Conservation (phyloP, 805 yeast species). For the Candida orba region DNA sequence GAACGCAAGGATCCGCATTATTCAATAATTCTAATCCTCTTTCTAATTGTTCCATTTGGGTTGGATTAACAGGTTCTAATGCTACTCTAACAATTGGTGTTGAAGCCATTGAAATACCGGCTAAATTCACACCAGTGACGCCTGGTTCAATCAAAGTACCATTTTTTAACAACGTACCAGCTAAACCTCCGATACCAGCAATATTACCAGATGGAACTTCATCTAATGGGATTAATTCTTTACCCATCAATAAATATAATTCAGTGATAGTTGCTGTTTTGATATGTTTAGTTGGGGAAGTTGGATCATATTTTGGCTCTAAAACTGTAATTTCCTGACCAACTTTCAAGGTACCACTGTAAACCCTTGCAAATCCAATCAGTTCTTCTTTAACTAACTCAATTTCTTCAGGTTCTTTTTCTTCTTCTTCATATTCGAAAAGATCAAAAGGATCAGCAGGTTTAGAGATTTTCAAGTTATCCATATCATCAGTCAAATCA, state of each 20-base stretch:
- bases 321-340: constrained; percentile 74
- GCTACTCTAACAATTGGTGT: constrained; percentile 94
- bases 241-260: constrained; percentile 83
- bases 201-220: constrained; percentile 92
- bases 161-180: constrained; percentile 71
- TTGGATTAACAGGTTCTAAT: constrained; percentile 87
- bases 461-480: constrained; percentile 16
- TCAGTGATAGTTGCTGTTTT: constrained; percentile 56
- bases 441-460: constrained; percentile 31
- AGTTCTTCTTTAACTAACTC: constrained; percentile 50
- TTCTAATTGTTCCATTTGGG: constrained; percentile 67
- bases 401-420: constrained; percentile 36
- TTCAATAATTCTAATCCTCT: constrained; percentile 72
- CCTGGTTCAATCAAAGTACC: constrained; percentile 69
- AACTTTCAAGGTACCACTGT: constrained; percentile 69
- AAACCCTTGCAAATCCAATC: constrained; percentile 84
- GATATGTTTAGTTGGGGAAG: constrained; percentile 45
- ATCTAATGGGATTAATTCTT: constrained; percentile 71
- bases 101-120: constrained; percentile 66
- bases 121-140: constrained; percentile 61
- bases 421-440: constrained; percentile 49
- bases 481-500: constrained; percentile 19
- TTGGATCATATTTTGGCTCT: constrained; percentile 84
- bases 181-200: constrained; percentile 90
- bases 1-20: constrained; percentile 92